Base-by-base conservation (phyloP, 73 alveolate species). In the Paramecium pentaurelia region DNA sequence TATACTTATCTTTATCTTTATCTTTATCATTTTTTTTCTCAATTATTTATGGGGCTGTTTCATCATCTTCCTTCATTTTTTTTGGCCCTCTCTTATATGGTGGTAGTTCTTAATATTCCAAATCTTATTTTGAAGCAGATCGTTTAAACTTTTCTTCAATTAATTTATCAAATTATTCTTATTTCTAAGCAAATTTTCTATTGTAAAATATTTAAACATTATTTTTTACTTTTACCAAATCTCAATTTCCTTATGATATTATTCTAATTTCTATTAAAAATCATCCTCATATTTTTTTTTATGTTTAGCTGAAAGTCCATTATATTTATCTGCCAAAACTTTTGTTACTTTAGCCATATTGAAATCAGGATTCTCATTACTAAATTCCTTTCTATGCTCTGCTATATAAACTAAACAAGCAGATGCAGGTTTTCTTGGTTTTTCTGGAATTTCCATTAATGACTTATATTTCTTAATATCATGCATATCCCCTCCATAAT, bases 341-440 rank as follows among this genome's bases (percentile, higher is more conserved):
- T 36, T 73, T 16, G 68, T 73, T 3, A 40, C 68, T 38, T 73
- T 9, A 1, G 32, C 54, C 9, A 30, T 44, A 14, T 34, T 73
- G 4, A 73, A 14, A 11, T 73, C 60, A 4, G 58, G 60, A 38
- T 73, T 14, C 8, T 12, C 20, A 8, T 37, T 12, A 5, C 22
- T 16, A 20, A 5, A 73, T 25, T 32, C 87, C 3, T 73, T 12
- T 73, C 87, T 34, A 34, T 37, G 20, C 4, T 73, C 87, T 30
- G 60, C 37, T 18, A 73, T 73, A 38, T 73, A 73, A 16, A 22
- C 32, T 9, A 73, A 37, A 44, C 68, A 73, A 6, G 36, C 38
- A 73, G 59, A 8, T n/a, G 47, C 68, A 30, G 87, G 87, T n/a
- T 73, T 73, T 38, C 18, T 73, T n/a, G 87, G 86, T 71, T 73